Evolutionary conservation across 2,329 filamentous ascomycete genomes (phyloP).

Genomic region (Thielaviopsis musarum): DNA sequence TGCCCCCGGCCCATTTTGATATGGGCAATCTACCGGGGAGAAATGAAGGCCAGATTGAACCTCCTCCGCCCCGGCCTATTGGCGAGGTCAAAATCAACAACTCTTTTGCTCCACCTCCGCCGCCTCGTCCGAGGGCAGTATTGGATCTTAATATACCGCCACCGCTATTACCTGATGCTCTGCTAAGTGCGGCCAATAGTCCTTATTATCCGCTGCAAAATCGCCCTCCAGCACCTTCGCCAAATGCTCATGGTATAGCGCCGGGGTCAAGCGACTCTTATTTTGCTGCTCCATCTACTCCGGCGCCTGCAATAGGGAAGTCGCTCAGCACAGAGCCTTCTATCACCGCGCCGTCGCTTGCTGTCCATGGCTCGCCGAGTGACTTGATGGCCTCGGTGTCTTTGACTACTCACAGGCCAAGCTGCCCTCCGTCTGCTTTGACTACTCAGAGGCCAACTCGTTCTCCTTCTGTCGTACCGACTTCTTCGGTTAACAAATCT

Average conservation of each 20-base stretch:
- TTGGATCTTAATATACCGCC: neutral
- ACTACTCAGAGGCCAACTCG: neutral
- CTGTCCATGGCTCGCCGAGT: neutral
- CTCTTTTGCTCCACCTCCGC: conserved; percentile 1
- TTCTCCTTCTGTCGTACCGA: neutral
- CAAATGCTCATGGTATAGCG: neutral
- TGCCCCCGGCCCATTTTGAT: neutral
- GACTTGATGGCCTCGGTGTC: neutral
- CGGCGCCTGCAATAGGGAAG: neutral
- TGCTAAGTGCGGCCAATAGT: neutral
- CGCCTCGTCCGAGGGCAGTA: neutral
- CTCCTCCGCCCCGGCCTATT: neutral
- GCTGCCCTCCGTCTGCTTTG: too few species aligned
- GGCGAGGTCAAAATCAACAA: neutral
- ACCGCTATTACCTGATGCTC: neutral
- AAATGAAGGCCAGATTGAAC: neutral
- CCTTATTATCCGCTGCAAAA: neutral
- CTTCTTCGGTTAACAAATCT: neutral
- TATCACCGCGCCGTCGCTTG: neutral
- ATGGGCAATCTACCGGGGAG: neutral
- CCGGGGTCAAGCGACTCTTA: neutral
- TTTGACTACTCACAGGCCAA: neutral
- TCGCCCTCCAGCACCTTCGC: neutral
- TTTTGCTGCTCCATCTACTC: neutral
- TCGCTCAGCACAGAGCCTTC: neutral